These are phyloP conservation scores for Acorus gramineus DNA, from an alignment of 106 monocot genomes.

Conservation along the genomic window DNA sequence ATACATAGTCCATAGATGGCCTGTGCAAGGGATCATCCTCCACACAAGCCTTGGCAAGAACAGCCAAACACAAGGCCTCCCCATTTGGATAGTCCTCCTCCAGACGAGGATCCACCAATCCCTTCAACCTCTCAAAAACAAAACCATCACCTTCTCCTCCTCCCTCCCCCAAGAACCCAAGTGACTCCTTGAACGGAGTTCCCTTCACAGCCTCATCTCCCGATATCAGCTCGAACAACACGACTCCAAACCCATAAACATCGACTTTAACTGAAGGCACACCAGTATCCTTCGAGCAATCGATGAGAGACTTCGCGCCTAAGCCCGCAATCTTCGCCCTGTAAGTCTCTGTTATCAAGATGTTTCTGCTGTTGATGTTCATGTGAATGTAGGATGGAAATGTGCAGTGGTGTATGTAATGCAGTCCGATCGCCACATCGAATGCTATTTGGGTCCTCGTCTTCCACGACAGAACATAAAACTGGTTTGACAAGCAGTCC, in stretches of 20 bases:
- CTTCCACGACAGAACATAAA: conserved; percentile 10
- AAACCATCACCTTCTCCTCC: conserved; percentile 8
- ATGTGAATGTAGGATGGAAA: conserved; percentile 20
- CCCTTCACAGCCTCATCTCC: conserved; percentile 8
- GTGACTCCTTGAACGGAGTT: background rate
- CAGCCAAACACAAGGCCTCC: conserved; percentile 21
- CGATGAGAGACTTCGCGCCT: conserved; percentile 1
- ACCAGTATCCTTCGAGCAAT: background rate
- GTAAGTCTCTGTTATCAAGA: conserved; percentile 17
- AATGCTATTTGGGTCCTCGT: conserved; percentile 27
- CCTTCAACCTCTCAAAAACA: conserved; percentile 15
- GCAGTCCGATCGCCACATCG: conserved; percentile 20
- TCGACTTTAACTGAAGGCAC: conserved; percentile 15
- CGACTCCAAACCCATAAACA: conserved; percentile 23
- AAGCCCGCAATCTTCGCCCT: conserved; percentile 25
- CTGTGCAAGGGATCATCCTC: conserved; percentile 18
- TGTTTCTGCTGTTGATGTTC: conserved; percentile 26
- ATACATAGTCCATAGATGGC: conserved; percentile 21
- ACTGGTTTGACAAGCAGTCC: conserved; percentile 11
- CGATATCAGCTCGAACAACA: conserved; percentile 19
- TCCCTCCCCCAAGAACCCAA: conserved; percentile 2
- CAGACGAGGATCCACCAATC: conserved; percentile 12
- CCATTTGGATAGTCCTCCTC: conserved; percentile 18
- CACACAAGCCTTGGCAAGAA: conserved; percentile 20
- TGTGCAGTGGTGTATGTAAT: conserved; percentile 31